Base-by-base conservation (phyloP, 2,329 filamentous ascomycete genomes). In the Aspergillus pseudoglaucus region DNA sequence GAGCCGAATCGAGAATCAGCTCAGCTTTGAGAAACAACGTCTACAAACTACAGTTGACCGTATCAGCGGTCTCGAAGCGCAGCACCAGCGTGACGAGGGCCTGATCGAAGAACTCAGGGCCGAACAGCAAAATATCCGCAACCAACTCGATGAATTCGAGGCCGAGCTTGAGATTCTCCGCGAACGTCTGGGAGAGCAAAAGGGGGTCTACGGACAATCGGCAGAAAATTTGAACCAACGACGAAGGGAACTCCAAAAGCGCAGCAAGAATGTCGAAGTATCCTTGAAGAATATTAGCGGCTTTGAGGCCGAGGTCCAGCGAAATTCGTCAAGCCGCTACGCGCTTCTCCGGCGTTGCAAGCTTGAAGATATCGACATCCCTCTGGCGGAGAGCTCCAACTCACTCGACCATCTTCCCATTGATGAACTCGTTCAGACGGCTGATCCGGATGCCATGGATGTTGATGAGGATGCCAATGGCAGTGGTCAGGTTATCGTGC, bases 361-460 rank as follows among this genome's bases (percentile, higher is more conserved):
- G 64, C 82, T 98, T 42, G 91, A 97, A 64, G 90, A 96, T 62
- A 88, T 97, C 56, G 83, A 86, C 53, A 79, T 98, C 49, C 93
- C 93, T 2, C 77, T 98, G 18, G 73, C 78, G 2, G 74, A 83
- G 48, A 84, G 84, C 20, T 95, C 89, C 2, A 75, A 74, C 30
- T 72, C 75, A 6, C 76, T 98, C 20, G 89, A 95, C 59, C 81
- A 85, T 53, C 77, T 98, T 45, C 93, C 93, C 3, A 89, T 94
- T 59, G 88, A 94, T 62, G 90, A 95, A 52, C 72, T 94, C 38
- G 74, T 88, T 39, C 83, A 85, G 49, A 80, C 68, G 44, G 67
- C 82, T 47, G 89, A 95, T 61, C 81, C 85, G 1, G 90, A 96
- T 62, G 85, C 86, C 3, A 96, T 97, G 90, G 91, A 97, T 55